Base-by-base conservation (phyloP, 345 rosid genomes). In the Salix suchowensis region DNA sequence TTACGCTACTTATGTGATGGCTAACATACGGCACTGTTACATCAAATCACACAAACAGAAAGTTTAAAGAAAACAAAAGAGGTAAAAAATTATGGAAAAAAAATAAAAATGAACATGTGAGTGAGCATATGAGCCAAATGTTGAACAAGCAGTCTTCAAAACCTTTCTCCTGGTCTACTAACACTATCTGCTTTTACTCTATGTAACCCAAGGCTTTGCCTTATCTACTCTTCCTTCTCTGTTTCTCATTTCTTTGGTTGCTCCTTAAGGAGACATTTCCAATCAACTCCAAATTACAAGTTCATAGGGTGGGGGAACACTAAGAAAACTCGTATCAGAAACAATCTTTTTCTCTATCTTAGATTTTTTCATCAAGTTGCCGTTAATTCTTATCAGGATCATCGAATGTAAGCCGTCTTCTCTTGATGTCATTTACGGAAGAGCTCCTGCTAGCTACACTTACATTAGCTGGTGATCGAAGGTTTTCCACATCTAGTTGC, bases 1-100 rank as follows among this genome's bases (percentile, higher is more conserved):
- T 84, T 83, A 71, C 75, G 70, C 34, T 65, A 52, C 46, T 72
- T 78, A 77, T 71, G 28, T 74, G 76, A 72, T 79, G 82, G 85
- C 76, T 80, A 77, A 78, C 86, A 79, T 65, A 76, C 69, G 79
- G 81, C 79, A 77, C 4, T 39, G 85, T 78, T 75, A 80, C 86
- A 85, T 83, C 86, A 80, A 80, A 78, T 82, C 88, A 79, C 78
- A 79, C 70, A n/a, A 42, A 70, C 44, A 70, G 34, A 37, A 36
- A 36, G 37, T 36, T 36, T 36, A 62, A 39, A 6, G 4, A 62
- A 66, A 37, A 48, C 18, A n/a, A 6, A 70, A 69, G 73, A 15
- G 65, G 75, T 40, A 30, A 44, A 44, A 32, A 58, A 52, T 36
- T 6, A 18, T 8, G 34, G 34, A 28, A 21, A 61, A n/a, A 13